A percentile compares a stretch with the other conserved stretches of the same genome.
Conservation (phyloP, 148 eudicot genomes). For the Persicaria maculosa region DNA sequence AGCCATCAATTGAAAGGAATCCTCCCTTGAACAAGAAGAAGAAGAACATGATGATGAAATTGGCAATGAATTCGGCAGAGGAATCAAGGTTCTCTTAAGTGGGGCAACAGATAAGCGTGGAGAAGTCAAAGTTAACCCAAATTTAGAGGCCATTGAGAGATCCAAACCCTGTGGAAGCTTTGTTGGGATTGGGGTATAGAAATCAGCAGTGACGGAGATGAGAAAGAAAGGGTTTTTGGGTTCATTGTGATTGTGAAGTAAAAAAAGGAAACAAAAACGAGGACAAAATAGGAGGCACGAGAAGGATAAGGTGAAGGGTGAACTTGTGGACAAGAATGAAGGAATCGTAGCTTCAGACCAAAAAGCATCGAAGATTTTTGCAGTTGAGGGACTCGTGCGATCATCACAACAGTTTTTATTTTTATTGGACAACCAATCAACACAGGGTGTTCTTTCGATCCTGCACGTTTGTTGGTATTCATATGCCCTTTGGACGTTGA, state of each 20-base stretch:
- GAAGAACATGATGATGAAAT: constrained; percentile 18
- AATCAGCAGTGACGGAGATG: not conserved
- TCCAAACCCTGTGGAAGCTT: not conserved
- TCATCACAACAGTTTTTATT: not conserved
- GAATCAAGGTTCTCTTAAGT: constrained; percentile 29
- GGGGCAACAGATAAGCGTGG: constrained; percentile 38
- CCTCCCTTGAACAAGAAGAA: constrained; percentile 31
- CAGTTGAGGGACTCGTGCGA: not conserved
- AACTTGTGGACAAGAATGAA: not conserved
- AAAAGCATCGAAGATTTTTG: not conserved
- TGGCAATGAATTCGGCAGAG: constrained; percentile 19
- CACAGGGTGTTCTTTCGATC: no score
- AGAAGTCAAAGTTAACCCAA: constrained; percentile 40
- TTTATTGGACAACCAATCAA: not conserved
- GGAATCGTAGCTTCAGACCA: not conserved
- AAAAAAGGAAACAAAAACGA: not conserved
- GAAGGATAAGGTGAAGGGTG: constrained; percentile 1
- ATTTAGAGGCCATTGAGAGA: constrained; percentile 59
- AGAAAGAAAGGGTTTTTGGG: not conserved
- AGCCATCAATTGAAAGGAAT: constrained; percentile 27
- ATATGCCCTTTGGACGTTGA: no score
- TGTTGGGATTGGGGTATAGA: not conserved
- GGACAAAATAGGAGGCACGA: not conserved
- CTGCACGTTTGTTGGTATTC: no score
- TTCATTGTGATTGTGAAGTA: not conserved